Base-by-base conservation (phyloP, 2,329 filamentous ascomycete species). In the Amylocarpus encephaloides region DNA sequence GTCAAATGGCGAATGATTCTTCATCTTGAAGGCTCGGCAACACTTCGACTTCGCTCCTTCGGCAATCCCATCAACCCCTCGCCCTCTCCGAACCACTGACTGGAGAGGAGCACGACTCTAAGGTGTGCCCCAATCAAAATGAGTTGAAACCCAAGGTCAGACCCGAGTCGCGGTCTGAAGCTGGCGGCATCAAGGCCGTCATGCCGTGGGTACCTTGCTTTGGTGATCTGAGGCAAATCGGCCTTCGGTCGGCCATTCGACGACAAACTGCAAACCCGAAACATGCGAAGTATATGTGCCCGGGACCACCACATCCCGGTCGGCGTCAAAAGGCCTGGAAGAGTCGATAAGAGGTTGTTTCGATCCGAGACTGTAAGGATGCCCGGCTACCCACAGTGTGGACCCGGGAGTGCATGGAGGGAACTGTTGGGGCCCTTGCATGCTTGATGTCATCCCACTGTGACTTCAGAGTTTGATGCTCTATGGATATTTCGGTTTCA, bases 251-350 rank as follows among this genome's bases (percentile, higher is more conserved):
- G 38, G 42, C n/a, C 34, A 42, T 54, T 18, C 75, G 76, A 59
- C 77, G 80, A 35, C 78, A 76, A 61, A 82, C 79, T 38, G 81
- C 79, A 13, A 72, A 74, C 18, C 70, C 69, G 11, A 26, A 26
- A 92, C 79, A 2, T 85, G n/a, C n/a, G n/a, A n/a, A n/a, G n/a
- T n/a, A 26, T 26, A 26, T 7, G 4, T 26, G 4, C 22, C 22
- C 22, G 22, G 22, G 22, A 4, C 22, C 22, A 26, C 22, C 22
- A 26, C 22, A 36, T 36, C 34, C 34, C 34, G 34, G 34, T 36
- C 34, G 34, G 15, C 10, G 4, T 16, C 34, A 36, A 13, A 36
- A 5, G 34, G 34, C 11, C 34, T 36, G 34, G 34, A 36, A 36
- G 34, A 36, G 34, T 36, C 34, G 34, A 36, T 13, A 13, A 16